Base-by-base conservation (phyloP, 1,139 yeast species). In the Yamadazyma siamensis region DNA sequence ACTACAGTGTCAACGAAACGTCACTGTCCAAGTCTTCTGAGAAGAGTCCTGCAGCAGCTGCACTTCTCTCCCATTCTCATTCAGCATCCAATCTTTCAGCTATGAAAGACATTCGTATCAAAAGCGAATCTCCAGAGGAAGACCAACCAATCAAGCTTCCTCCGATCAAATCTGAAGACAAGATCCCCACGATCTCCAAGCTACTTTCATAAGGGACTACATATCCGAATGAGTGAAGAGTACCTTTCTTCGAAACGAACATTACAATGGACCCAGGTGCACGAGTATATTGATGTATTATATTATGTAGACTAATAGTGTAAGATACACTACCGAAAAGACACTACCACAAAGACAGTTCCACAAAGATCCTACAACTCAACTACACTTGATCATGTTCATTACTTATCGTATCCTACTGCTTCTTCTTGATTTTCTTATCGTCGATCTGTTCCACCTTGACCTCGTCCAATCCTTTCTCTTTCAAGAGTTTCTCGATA, bases 401-500 rank as follows among this genome's bases (percentile, higher is more conserved):
- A 13, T 23, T 14, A n/a, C n/a, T 23, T 15, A 4, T 15, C 12
- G 10, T 10, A 13, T 14, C 13, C 5, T n/a, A 26, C 20, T 17
- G 58, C 49, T 27, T 56, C 66, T 81, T 82, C 68, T 82, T 82
- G 61, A 79, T 80, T 61, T 80, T 82, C 64, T 81, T 83, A 41
- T 85, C 94, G 44, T 83, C 94, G 15, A 82, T 69, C 46, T 79
- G 86, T 56, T 88, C 96, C 15, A 89, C 94, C 60, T 87, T 86
- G 41, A 89, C 85, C 43, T 84, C 88, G 34, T 77, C 69, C 43
- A 89, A 62, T 0, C 95, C 95, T 61, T 86, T 83, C 46, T 87
- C 94, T 47, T 79, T 79, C 47, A 89, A 68, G 43, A 88, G 61
- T 32, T 75, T 76, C 34, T 71, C 77, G 38, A 89, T 75, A 49